Conservation (phyloP, 31 red algal species). For the Pterothamnion heteromorphum region DNA sequence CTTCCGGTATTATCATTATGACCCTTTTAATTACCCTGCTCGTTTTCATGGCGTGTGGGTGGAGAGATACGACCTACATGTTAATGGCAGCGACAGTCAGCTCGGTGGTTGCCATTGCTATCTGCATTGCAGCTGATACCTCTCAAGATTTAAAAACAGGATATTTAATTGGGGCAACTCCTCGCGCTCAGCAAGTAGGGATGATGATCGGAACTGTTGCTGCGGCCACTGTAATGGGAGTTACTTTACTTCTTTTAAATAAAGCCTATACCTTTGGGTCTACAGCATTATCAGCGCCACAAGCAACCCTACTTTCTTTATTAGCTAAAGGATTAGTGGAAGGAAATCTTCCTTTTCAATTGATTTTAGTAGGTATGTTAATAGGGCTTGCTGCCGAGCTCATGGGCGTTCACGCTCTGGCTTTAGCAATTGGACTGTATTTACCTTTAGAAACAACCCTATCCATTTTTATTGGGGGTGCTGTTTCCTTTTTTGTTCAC, state of each 20-base stretch:
- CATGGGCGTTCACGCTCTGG: background rate
- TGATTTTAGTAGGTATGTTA: background rate
- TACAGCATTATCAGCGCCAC: background rate
- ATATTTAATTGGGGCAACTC: background rate
- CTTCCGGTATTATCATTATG: background rate
- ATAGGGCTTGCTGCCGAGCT: background rate
- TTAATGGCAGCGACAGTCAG: background rate
- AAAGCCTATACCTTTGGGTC: background rate
- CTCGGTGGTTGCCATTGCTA: background rate
- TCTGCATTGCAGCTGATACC: background rate
- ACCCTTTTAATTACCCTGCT: background rate
- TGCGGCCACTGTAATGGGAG: background rate
- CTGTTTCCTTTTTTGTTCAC: background rate
- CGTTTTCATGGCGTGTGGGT: background rate
- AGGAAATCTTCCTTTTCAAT: background rate
- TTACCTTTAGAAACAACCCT: background rate
- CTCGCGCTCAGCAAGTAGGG: background rate
- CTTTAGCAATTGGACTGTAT: background rate
- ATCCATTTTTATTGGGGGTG: background rate
- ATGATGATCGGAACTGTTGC: background rate
- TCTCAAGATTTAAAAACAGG: conserved; percentile 11
- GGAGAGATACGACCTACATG: background rate
- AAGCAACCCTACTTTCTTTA: background rate
- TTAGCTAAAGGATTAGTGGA: background rate
- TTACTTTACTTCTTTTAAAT: background rate